Base-by-base conservation (phyloP, 176 grass and related monocot species). In the Aegilops umbellulata region DNA sequence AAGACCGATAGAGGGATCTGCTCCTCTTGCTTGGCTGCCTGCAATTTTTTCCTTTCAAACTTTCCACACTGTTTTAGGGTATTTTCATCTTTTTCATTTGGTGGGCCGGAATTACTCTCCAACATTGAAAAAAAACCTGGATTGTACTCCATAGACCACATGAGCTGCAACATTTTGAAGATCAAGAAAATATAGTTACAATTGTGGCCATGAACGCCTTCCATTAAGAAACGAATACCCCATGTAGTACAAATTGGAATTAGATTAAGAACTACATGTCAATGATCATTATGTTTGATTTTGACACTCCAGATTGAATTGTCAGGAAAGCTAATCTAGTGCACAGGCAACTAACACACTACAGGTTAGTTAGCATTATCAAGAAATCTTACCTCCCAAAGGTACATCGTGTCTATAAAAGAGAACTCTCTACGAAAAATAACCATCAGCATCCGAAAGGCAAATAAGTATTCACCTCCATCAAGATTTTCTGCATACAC, bases 111-210 rank as follows among this genome's bases (percentile, higher is more conserved):
- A 17, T 92, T 69, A 12, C 81, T 88, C 75, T 99, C 94, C 83
- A 91, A 88, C 86, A 85, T 85, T 49, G 92, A 85, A 77, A 99
- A 99, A 47, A 92, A 72, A 64, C 83, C 86, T 66, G 94, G 97
- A 82, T 99, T 99, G 87, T 99, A 99, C 86, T 99, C 97, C 97
- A 99, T 99, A 53, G 94, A 87, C 94, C 97, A 99, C 88, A 99
- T 99, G 63, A 99, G 90, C 97, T 99, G 94, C 91, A 92, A 87
- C 19, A 80, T 63, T 85, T 84, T 78, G 42, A 87, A 30, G 42
- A 94, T 66, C 65, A 78, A 53, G 30, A 47, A 86, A 81, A 75
- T 14, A 66, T 14, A 66, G n/a, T 64, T 60, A 75, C 16, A 23
- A 23, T 49, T 84, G n/a, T 69, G 61, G 46, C 42, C 26, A 67